phyloP scores from a whole-genome alignment of 495 filamentous ascomycete species.

The Aspergillus ellipticus region DNA sequence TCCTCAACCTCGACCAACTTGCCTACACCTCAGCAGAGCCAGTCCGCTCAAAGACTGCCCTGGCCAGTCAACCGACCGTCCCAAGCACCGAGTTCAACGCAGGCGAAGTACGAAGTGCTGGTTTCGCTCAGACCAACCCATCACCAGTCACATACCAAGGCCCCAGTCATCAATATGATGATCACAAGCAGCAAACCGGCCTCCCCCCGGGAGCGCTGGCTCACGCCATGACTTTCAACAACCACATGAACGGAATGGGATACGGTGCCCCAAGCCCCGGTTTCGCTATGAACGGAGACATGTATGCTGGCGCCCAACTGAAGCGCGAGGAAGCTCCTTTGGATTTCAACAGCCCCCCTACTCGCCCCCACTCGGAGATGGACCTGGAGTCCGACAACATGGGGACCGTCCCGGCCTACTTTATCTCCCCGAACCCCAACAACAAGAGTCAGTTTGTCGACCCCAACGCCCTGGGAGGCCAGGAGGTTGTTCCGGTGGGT shows the following conservation, averaged over 20 bases:
- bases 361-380: slow-evolving; percentile 50
- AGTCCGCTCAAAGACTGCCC: slow-evolving; percentile 36
- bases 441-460: slow-evolving; percentile 57
- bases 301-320: slow-evolving; percentile 44
- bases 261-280: slow-evolving; percentile 47
- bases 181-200: slow-evolving; percentile 87
- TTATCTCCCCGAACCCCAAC: slow-evolving; percentile 34
- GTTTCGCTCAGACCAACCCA: slow-evolving; percentile 40
- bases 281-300: slow-evolving; percentile 43
- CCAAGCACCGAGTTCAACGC: slow-evolving; percentile 35
- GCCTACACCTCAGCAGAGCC: slow-evolving; percentile 40
- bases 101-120: slow-evolving; percentile 37
- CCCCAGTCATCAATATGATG: slow-evolving; percentile 89
- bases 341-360: slow-evolving; percentile 56
- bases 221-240: slow-evolving; percentile 65
- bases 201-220: slow-evolving; percentile 75
- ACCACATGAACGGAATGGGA: slow-evolving; percentile 51
- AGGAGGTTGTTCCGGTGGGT: slow-evolving; percentile 46
- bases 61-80: slow-evolving; percentile 37
- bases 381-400: slow-evolving; percentile 56
- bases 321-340: slow-evolving; percentile 48
- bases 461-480: slow-evolving; percentile 63
- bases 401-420: slow-evolving; percentile 55
- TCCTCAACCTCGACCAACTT: slow-evolving; percentile 50
- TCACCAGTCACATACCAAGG: slow-evolving; percentile 60